phyloP scores from a whole-genome alignment of 495 filamentous ascomycete genomes.

The Talaromyces ruber region DNA sequence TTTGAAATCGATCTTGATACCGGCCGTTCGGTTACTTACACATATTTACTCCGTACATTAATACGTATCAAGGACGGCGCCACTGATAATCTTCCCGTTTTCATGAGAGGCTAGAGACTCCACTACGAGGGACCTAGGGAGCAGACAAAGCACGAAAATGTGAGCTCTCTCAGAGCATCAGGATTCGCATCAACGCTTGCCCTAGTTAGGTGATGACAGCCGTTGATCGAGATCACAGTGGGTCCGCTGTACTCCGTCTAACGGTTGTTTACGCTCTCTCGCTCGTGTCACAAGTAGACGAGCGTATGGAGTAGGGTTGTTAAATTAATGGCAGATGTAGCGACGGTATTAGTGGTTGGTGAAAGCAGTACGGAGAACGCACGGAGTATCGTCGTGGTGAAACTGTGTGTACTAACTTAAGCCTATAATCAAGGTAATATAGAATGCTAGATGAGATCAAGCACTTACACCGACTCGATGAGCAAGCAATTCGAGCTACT shows the following conservation, averaged over 20 bases:
- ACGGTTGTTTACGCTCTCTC: neutral
- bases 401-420: too few relatives aligned
- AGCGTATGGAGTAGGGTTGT: neutral
- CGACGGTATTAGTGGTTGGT: neutral
- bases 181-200: neutral
- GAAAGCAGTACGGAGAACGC: too few relatives aligned
- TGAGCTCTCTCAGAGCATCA: neutral
- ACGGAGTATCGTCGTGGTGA: too few relatives aligned
- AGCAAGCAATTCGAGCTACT: neutral
- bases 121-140: neutral
- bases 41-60: neutral
- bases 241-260: neutral
- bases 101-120: neutral
- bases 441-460: neutral
- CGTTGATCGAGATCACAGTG: conserved; percentile 5
- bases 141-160: neutral
- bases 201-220: conserved; percentile 1
- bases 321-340: neutral
- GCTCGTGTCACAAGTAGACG: too few relatives aligned
- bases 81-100: neutral
- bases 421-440: neutral
- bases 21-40: neutral
- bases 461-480: neutral
- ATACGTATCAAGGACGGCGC: neutral
- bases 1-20: neutral